Evolutionary conservation across 2,329 filamentous ascomycete species (phyloP), one percentile per base, ranked within the genome.

Genomic region (Plenodomus biglobosus): DNA sequence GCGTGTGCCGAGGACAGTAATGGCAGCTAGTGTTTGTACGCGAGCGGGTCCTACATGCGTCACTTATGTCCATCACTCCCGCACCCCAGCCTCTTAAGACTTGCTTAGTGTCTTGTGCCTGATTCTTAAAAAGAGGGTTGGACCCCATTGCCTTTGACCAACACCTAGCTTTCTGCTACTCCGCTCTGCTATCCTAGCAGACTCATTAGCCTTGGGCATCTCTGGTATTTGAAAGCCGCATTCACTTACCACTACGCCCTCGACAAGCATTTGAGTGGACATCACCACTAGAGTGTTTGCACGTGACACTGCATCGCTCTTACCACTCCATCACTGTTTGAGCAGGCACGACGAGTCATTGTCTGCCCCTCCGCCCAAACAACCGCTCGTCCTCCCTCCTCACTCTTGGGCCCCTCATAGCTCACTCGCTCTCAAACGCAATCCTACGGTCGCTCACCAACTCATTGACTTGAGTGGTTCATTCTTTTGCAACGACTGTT

Each of bases 1-100:
- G 52, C 48, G 39, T 43, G 36, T 38, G 36, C 43, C 40, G 42
- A 41, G 42, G 40, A 44, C 50, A 42, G 42, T 44, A 42, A 32
- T 54, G 38, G 42, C 36, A 48, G 38, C 20, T 49, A 51, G 48
- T 64, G 63, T 60, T 61, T 62, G 65, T 62, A 66, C 54, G 48
- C 48, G 51, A 43, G 41, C 54, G 42, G 46, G 48, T 42, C 58
- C 52, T 53, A 44, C 48, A 38, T 62, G 62, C 59, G 60, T 62
- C 52, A 62, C 60, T 46, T 22, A 21, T 43, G 45, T 50, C 39
- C 36, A 49, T 50, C 46, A 41, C 34, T 40, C 42, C 38, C 37
- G 47, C 53, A 44, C 35, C 46, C 43, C 46, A 48, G 40, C 46
- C 50, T 46, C 42, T 32, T 32, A 32, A n/a, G 27, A 32, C 27